Evolutionary conservation across 2,329 filamentous ascomycete species (phyloP), one percentile per base, ranked within the genome.

Genomic region (Botryotinia globosa): DNA sequence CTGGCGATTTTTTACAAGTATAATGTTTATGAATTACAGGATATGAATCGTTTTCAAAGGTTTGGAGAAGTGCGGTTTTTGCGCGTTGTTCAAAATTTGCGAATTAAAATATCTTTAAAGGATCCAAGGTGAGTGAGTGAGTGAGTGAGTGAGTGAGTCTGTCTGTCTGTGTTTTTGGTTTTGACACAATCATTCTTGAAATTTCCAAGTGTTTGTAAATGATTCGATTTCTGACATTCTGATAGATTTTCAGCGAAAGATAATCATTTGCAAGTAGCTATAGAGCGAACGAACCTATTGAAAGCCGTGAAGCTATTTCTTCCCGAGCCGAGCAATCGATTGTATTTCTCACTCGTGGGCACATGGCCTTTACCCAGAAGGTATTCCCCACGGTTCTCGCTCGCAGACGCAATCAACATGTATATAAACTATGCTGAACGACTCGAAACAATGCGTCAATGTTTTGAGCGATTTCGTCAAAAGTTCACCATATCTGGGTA

Each of bases 281-380:
- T 1, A 0, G 9, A 48, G 22, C 45, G 45, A 25, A 0, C 0
- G 1, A 22, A 1, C 9, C 45, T 48, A 0, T 25, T 48, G 9
- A 22, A 48, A 48, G 45, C 22, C 12, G 10, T 51, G 12, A 10
- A 51, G 12, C 22, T 25, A 51, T 51, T 51, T 54, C 12, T 5
- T 32, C 29, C 42, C 8, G 14, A 45, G 2, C 9, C 44, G 20
- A 14, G 42, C 9, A 3, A 44, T 14, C 48, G 44, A 22, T 25
- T 45, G 5, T 22, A 0, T 29, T 64, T 64, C 29, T 8, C 44
- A 29, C 62, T 48, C 7, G 44, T 45, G 4, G 42, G 10, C 20
- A 6, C 5, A 32, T 64, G 18, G 42, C 18, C 9, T 34, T 25
- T 64, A 1, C 42, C 18, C 42, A 1, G 2, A 25, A 4, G 8